phyloP scores from a whole-genome alignment of 2,329 filamentous ascomycete genomes.

The Nemania bipapillata region DNA sequence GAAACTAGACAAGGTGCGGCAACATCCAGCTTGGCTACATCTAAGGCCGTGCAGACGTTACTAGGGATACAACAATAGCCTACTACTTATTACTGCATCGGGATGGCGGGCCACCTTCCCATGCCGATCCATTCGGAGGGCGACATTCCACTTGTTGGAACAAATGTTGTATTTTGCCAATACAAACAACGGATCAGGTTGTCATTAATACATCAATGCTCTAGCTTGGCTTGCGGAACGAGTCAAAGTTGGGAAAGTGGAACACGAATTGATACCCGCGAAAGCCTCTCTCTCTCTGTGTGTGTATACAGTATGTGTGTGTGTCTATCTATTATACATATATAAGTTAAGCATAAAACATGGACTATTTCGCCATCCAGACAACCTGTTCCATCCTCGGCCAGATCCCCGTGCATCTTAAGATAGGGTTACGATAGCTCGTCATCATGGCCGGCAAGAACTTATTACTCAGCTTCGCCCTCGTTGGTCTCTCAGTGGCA shows the following conservation, averaged over 20 bases:
- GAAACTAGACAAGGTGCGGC: slow-evolving; percentile 8
- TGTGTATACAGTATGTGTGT: too few relatives aligned
- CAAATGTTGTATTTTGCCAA: slow-evolving; percentile 5
- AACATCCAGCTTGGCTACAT: slow-evolving; percentile 5
- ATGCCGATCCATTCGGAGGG: slow-evolving; percentile 25
- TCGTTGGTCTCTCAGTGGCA: slow-evolving; percentile 50
- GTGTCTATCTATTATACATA: slow-evolving; percentile 22
- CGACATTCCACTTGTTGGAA: slow-evolving; percentile 29
- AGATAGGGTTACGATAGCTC: background rate
- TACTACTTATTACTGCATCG: slow-evolving; percentile 7
- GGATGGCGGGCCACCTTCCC: slow-evolving; percentile 38
- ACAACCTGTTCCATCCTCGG: background rate
- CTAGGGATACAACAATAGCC: background rate
- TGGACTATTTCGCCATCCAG: slow-evolving; percentile 9
- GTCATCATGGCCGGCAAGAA: slow-evolving; percentile 45
- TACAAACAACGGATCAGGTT: background rate
- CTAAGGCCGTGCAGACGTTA: too few relatives aligned
- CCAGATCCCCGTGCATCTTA: background rate
- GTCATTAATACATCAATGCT: slow-evolving; percentile 24
- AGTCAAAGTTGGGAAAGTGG: slow-evolving; percentile 35
- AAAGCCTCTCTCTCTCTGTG: too few relatives aligned
- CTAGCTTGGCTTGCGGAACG: slow-evolving; percentile 33
- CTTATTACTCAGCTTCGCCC: slow-evolving; percentile 44
- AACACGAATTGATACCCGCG: background rate
- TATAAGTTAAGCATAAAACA: slow-evolving; percentile 23